Evolutionary conservation across 768 basidiomycete species (phyloP).

Genomic region (Leccinum pellstonianum): DNA sequence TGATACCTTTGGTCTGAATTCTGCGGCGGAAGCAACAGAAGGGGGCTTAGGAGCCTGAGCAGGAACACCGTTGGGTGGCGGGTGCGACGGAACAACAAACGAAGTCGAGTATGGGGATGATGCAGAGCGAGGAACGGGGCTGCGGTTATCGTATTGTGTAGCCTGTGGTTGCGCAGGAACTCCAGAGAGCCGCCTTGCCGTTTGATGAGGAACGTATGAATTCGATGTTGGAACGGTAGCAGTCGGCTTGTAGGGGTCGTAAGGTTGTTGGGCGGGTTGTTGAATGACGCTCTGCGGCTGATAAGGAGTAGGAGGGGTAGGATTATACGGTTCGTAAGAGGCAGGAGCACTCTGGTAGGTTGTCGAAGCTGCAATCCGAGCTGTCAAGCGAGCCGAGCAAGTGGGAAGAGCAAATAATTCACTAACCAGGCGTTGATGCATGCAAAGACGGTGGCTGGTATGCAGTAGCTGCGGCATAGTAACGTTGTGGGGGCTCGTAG

Average conservation of each 20-base stretch:
- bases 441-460: slow-evolving; percentile 24
- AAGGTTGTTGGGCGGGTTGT: slow-evolving; percentile 18
- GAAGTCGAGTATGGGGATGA: slow-evolving; percentile 26
- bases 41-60: slow-evolving; percentile 32
- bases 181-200: slow-evolving; percentile 9
- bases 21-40: slow-evolving; percentile 39
- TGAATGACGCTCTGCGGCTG: slow-evolving; percentile 17
- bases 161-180: slow-evolving; percentile 21
- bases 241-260: slow-evolving; percentile 40
- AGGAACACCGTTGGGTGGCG: slow-evolving; percentile 21
- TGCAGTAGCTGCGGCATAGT: slow-evolving; percentile 30
- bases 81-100: slow-evolving; percentile 13
- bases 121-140: slow-evolving; percentile 22
- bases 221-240: slow-evolving; percentile 16
- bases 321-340: slow-evolving; percentile 28
- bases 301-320: slow-evolving; percentile 17
- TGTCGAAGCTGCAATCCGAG: slow-evolving; percentile 12
- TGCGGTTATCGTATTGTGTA: slow-evolving; percentile 36
- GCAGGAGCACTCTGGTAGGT: slow-evolving; percentile 13
- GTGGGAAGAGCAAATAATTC: neutral
- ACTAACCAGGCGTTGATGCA: slow-evolving; percentile 27
- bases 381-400: slow-evolving; percentile 8
- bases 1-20: slow-evolving; percentile 61
- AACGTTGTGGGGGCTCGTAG: slow-evolving; percentile 32
- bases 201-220: slow-evolving; percentile 23